Conservation (phyloP, 352 stramenopile species). For the Phytophthora pinifolia region DNA sequence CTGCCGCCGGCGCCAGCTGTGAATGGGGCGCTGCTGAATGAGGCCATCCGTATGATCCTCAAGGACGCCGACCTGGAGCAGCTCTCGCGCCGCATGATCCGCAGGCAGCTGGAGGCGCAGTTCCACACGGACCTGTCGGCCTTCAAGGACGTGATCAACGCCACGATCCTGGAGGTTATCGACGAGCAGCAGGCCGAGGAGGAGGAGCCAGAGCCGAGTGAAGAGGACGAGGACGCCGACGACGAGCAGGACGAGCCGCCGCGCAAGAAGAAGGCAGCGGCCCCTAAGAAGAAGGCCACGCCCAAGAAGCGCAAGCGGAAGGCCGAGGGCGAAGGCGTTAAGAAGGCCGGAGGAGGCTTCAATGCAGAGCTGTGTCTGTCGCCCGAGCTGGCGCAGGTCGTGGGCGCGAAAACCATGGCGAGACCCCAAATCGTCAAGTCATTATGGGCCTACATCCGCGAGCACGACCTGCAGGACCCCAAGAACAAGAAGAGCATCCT, state of each 20-base stretch:
- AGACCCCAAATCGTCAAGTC: constrained; percentile 93
- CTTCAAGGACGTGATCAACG: constrained; percentile 87
- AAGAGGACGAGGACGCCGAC: constrained; percentile 43
- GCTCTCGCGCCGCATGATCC: constrained; percentile 85
- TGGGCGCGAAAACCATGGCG: constrained; percentile 83
- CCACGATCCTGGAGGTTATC: constrained; percentile 78
- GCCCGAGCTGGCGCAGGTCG: constrained; percentile 79
- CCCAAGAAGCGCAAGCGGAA: constrained; percentile 63
- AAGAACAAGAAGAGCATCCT: constrained; percentile 93
- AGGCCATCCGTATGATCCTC: constrained; percentile 79
- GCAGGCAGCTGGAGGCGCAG: constrained; percentile 81
- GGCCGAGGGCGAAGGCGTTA: constrained; percentile 24
- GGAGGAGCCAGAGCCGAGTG: constrained; percentile 52
- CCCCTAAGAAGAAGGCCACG: constrained; percentile 55
- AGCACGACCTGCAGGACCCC: constrained; percentile 95
- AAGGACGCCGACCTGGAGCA: constrained; percentile 81
- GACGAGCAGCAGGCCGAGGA: constrained; percentile 76
- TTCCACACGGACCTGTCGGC: constrained; percentile 76
- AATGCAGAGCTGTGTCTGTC: constrained; percentile 76
- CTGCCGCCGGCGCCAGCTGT: constrained; percentile 39
- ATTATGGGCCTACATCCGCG: constrained; percentile 97
- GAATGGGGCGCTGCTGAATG: constrained; percentile 61
- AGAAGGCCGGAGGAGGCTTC: constrained; percentile 63
- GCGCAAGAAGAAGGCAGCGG: constrained; percentile 36
- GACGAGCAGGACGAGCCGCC: constrained; percentile 41